These are phyloP conservation scores for Pseudopithomyces chartarum DNA, from an alignment of 2,329 filamentous ascomycete genomes.

Conservation along the genomic window DNA sequence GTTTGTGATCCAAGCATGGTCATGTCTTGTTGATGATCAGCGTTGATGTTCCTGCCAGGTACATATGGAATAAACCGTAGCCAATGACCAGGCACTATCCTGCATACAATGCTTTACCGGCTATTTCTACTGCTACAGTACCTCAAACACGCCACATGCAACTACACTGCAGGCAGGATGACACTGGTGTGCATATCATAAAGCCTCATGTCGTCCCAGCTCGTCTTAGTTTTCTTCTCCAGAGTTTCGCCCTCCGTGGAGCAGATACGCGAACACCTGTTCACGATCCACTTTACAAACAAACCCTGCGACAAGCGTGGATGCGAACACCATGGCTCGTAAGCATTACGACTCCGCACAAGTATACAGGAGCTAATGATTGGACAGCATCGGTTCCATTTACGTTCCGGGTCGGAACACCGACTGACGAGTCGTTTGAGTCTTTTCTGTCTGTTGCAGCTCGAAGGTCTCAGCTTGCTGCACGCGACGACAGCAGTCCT, in stretches of 20 bases:
- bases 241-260: conserved; percentile 1
- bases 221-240: not conserved
- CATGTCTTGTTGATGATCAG: too few species aligned
- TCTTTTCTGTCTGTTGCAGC: not conserved
- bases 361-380: not conserved
- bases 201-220: not conserved
- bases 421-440: not conserved
- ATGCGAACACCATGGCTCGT: conserved; percentile 2
- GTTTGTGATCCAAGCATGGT: too few species aligned
- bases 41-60: not conserved
- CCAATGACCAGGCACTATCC: not conserved
- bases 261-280: not conserved
- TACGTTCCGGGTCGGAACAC: conserved; percentile 1
- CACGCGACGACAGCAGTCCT: not conserved
- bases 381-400: not conserved
- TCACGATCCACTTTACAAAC: not conserved
- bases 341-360: not conserved
- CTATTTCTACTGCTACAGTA: conserved; percentile 2
- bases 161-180: not conserved
- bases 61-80: not conserved
- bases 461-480: not conserved
- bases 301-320: not conserved
- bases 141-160: not conserved
- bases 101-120: conserved; percentile 6
- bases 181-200: not conserved